phyloP scores from a whole-genome alignment of 2,329 filamentous ascomycete species.

The Aspergillus flavus region DNA sequence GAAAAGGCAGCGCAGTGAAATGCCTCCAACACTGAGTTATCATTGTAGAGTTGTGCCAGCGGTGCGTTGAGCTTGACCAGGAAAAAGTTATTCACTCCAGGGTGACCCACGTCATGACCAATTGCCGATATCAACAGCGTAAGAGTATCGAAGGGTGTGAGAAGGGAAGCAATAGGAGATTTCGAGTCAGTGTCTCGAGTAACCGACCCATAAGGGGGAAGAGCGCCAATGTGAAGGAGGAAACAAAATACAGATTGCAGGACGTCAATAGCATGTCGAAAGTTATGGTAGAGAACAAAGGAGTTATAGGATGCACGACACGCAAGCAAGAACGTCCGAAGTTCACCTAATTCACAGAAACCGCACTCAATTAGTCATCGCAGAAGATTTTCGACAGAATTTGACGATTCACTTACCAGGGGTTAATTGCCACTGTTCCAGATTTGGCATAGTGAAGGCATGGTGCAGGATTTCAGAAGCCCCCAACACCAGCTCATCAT shows the following conservation, averaged over 20 bases:
- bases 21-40: slow-evolving; percentile 92
- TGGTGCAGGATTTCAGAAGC: slow-evolving; percentile 90
- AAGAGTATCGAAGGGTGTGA: slow-evolving; percentile 85
- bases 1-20: slow-evolving; percentile 98
- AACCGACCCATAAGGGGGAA: slow-evolving; percentile 65
- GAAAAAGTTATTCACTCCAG: slow-evolving; percentile 97
- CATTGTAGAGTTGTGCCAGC: slow-evolving; percentile 92
- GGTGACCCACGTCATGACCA: slow-evolving; percentile 95
- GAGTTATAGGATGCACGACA: slow-evolving; percentile 93
- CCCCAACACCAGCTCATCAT: slow-evolving; percentile 86
- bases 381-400: not conserved
- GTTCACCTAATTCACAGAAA: slow-evolving; percentile 60
- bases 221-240: slow-evolving; percentile 74
- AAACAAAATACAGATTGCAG: slow-evolving; percentile 92
- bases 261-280: slow-evolving; percentile 94
- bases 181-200: slow-evolving; percentile 35
- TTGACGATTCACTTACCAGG: not conserved
- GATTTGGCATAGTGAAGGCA: slow-evolving; percentile 76
- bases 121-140: slow-evolving; percentile 94
- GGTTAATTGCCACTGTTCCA: slow-evolving; percentile 78
- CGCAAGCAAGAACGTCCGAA: slow-evolving; percentile 83
- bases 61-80: slow-evolving; percentile 89
- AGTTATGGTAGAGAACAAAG: slow-evolving; percentile 97
- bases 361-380: not conserved
- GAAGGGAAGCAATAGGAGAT: slow-evolving; percentile 72